These are phyloP conservation scores for Microcera coccophila DNA, from an alignment of 2,329 filamentous ascomycete species.

Conservation along the genomic window DNA sequence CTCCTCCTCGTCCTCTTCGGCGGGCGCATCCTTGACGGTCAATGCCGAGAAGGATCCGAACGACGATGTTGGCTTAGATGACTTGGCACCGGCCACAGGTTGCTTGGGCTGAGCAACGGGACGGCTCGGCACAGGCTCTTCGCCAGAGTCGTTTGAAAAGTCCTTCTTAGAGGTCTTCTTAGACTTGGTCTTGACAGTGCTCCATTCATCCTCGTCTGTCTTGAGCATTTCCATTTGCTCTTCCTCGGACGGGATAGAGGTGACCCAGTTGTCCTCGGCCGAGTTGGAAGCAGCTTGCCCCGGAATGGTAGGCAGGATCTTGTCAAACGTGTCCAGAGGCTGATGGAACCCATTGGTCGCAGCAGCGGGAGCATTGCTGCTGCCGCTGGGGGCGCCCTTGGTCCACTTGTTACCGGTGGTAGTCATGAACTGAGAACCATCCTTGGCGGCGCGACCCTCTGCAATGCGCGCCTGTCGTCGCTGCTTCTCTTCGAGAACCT, in stretches of 20 bases:
- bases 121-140: slow-evolving; percentile 30
- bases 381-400: slow-evolving; percentile 33
- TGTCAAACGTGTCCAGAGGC: slow-evolving; percentile 57
- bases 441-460: slow-evolving; percentile 78
- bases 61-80: slow-evolving; percentile 33
- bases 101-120: slow-evolving; percentile 32
- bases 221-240: slow-evolving; percentile 58
- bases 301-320: slow-evolving; percentile 28
- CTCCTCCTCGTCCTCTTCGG: slow-evolving; percentile 41
- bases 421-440: slow-evolving; percentile 61
- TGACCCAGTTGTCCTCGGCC: slow-evolving; percentile 43
- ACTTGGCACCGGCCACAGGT: slow-evolving; percentile 22
- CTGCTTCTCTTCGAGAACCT: slow-evolving; percentile 74
- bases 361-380: slow-evolving; percentile 26
- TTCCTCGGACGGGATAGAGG: slow-evolving; percentile 56
- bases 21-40: slow-evolving; percentile 38
- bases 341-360: slow-evolving; percentile 38
- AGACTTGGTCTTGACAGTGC: slow-evolving; percentile 52
- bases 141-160: slow-evolving; percentile 33
- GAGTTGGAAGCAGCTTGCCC: slow-evolving; percentile 33
- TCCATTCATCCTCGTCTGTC: slow-evolving; percentile 54
- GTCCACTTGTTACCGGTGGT: slow-evolving; percentile 42
- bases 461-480: slow-evolving; percentile 75
- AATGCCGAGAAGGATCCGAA: slow-evolving; percentile 50
- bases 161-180: slow-evolving; percentile 42